Evolutionary conservation across 176 grass and related monocot species (phyloP).

Genomic region (Avena sativa): DNA sequence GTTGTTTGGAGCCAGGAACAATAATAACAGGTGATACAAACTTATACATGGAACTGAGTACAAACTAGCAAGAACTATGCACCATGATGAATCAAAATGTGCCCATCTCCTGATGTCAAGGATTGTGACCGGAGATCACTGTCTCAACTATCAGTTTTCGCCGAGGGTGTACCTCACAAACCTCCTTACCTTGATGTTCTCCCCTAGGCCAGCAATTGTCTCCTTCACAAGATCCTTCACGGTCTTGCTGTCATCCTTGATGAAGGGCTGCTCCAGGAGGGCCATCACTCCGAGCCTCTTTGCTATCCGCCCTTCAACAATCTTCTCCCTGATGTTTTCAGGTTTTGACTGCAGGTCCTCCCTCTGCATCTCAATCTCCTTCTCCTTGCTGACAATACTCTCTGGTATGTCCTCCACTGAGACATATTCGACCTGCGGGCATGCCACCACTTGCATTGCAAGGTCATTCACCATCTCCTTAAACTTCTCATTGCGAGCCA

Average conservation of each 20-base stretch:
- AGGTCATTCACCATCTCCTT: slow-evolving; percentile 94
- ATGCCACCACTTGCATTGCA: slow-evolving; percentile 95
- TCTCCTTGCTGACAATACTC: slow-evolving; percentile 79
- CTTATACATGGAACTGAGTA: slow-evolving; percentile 46
- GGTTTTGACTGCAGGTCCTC: slow-evolving; percentile 91
- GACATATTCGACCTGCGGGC: slow-evolving; percentile 90
- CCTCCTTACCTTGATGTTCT: slow-evolving; percentile 95
- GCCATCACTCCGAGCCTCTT: slow-evolving; percentile 93
- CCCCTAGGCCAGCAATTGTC: slow-evolving; percentile 75
- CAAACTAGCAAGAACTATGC: slow-evolving; percentile 57
- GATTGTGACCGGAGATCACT: neutral
- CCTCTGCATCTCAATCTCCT: slow-evolving; percentile 93
- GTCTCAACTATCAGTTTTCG: slow-evolving; percentile 53
- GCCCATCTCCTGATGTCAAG: slow-evolving; percentile 46
- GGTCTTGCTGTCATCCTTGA: slow-evolving; percentile 82
- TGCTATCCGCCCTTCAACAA: slow-evolving; percentile 86
- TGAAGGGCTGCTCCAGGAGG: slow-evolving; percentile 92
- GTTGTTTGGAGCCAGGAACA: slow-evolving; percentile 29
- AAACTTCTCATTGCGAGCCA: slow-evolving; percentile 91
- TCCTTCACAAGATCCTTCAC: slow-evolving; percentile 96
- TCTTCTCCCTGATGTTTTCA: slow-evolving; percentile 88
- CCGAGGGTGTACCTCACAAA: slow-evolving; percentile 94
- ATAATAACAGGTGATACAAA: slow-evolving; percentile 33
- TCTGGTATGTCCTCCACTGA: slow-evolving; percentile 84
- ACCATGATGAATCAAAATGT: slow-evolving; percentile 57